Base-by-base conservation (phyloP, 768 basidiomycete genomes). In the Tephrocybe sp. region DNA sequence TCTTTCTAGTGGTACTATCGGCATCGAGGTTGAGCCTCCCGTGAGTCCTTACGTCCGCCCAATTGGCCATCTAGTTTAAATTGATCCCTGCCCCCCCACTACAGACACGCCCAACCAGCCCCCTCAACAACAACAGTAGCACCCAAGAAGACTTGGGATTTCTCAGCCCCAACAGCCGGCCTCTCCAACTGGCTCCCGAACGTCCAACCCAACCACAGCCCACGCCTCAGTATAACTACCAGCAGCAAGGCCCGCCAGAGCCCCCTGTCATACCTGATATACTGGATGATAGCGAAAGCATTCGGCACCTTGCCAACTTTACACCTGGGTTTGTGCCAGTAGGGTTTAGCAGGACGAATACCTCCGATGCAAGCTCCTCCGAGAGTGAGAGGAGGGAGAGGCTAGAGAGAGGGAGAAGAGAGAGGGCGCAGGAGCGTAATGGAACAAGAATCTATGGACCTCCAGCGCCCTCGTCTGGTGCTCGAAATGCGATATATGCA, bases 231-330 rank as follows among this genome's bases (percentile, higher is more conserved):
- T 19, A 16, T 4, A n/a, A 7, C 5, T 19, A n/a, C 18, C 36
- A 37, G n/a, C 36, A 18, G 8, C 36, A 37, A 34, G 15, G 5
- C 11, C 7, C 32, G 32, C 32, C 36, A 37, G 21, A 37, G 36
- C 18, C 36, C 36, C 62, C 42, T 57, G 59, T 47, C 54, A 47
- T 31, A 54, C 55, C 55, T 16, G 41, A 40, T n/a, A 18, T 21
- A 22, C 30, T 34, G 15, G 9, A 4, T 42, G 34, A 41, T 15
- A 44, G 44, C 18, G 50, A 51, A 13, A 31, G 24, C 21, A 31
- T 51, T 15, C 28, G n/a, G 11, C 35, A 39, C 19, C 43, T 51
- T 9, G 34, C 38, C 21, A 51, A 51, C n/a, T 51, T 51, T n/a
- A 43, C 50, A 11, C 50, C 44, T 1, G 24, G 7, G 21, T 36